Conservation (phyloP, 129 eudicot species). For the Chrysanthemum makinoi region DNA sequence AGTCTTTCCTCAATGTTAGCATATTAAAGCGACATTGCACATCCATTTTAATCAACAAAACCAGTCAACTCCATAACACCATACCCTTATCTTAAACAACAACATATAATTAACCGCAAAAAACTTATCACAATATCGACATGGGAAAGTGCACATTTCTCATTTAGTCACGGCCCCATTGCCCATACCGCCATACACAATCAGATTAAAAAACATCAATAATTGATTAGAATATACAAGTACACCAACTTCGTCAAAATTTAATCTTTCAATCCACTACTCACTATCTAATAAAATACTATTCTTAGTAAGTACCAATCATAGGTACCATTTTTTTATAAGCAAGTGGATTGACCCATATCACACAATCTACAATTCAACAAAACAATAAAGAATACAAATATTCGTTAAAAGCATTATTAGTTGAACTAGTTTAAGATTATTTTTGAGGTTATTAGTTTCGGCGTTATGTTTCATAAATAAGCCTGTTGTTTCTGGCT, state of each 20-base stretch:
- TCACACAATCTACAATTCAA: slow-evolving; percentile 15
- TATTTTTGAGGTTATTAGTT: too few relatives aligned
- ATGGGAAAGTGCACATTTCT: background rate
- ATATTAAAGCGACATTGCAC: background rate
- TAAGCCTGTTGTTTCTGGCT: too few relatives aligned
- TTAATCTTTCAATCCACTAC: background rate
- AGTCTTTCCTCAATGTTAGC: background rate
- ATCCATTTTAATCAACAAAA: background rate
- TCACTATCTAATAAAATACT: slow-evolving; percentile 25
- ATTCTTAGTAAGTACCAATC: slow-evolving; percentile 24
- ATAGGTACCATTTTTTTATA: slow-evolving; percentile 19
- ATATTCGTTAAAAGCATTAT: background rate
- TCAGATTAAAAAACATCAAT: slow-evolving; percentile 4
- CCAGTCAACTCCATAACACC: background rate
- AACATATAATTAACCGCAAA: slow-evolving; percentile 6
- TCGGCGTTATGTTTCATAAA: too few relatives aligned
- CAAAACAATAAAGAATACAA: background rate
- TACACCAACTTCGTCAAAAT: background rate
- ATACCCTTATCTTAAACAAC: background rate
- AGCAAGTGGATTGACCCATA: slow-evolving; percentile 21
- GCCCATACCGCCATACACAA: slow-evolving; percentile 1
- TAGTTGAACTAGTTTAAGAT: too few relatives aligned
- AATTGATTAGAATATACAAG: slow-evolving; percentile 20
- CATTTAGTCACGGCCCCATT: slow-evolving; percentile 16
- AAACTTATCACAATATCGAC: background rate